Percentiles rank a stretch among this genome's conserved stretches.
These are phyloP conservation scores for Claviceps citrina DNA, from an alignment of 2,329 filamentous ascomycete genomes.

Conservation along the genomic window DNA sequence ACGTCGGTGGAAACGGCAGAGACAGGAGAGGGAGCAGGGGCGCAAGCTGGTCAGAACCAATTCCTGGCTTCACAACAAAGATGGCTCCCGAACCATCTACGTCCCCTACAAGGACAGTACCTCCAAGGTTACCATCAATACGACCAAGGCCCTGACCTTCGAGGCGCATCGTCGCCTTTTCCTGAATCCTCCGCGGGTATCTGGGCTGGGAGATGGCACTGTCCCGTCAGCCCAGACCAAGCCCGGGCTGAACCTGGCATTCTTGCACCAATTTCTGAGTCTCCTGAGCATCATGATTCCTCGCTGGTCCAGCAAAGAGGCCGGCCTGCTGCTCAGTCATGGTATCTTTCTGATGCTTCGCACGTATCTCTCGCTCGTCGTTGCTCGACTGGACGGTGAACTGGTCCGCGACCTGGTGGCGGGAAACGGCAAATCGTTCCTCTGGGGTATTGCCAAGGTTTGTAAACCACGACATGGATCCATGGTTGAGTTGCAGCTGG, in stretches of 20 bases:
- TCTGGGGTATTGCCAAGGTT: slow-evolving; percentile 74
- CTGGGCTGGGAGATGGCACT: slow-evolving; percentile 56
- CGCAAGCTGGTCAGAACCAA: slow-evolving; percentile 73
- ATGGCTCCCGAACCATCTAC: slow-evolving; percentile 87
- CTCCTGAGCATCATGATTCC: slow-evolving; percentile 96
- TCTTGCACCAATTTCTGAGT: slow-evolving; percentile 91
- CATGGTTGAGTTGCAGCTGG: neutral
- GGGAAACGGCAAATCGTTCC: slow-evolving; percentile 75
- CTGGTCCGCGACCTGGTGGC: slow-evolving; percentile 94
- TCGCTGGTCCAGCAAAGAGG: slow-evolving; percentile 88
- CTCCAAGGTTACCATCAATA: slow-evolving; percentile 78
- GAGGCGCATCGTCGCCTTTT: slow-evolving; percentile 91
- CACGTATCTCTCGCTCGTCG: slow-evolving; percentile 85
- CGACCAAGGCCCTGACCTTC: slow-evolving; percentile 85
- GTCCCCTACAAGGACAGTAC: slow-evolving; percentile 82
- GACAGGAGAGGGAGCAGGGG: slow-evolving; percentile 69
- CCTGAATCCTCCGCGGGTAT: slow-evolving; percentile 73
- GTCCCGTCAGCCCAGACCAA: slow-evolving; percentile 84
- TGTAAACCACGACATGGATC: slow-evolving; percentile 6
- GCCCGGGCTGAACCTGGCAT: slow-evolving; percentile 85
- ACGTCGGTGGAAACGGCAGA: slow-evolving; percentile 57
- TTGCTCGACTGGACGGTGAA: slow-evolving; percentile 85
- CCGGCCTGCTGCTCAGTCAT: slow-evolving; percentile 76
- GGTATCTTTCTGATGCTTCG: slow-evolving; percentile 77
- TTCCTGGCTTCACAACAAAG: slow-evolving; percentile 83